A percentile compares a stretch with the other conserved stretches of the same genome.
phyloP scores from a whole-genome alignment of 2,329 filamentous ascomycete genomes.

The Penicillium sp. region DNA sequence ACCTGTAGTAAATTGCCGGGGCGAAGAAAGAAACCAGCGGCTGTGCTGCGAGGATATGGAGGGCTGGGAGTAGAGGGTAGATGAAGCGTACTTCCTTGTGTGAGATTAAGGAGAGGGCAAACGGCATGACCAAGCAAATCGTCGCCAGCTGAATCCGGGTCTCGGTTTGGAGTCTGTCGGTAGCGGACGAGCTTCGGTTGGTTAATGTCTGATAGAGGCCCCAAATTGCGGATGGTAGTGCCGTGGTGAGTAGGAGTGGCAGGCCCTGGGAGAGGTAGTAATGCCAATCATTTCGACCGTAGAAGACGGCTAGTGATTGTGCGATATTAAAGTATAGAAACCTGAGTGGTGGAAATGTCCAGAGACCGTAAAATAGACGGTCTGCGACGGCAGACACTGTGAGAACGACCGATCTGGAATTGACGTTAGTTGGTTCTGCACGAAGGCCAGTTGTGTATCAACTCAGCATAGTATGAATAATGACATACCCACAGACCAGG shows the following conservation, averaged over 20 bases:
- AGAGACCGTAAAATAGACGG: slow-evolving; percentile 77
- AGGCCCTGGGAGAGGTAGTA: slow-evolving; percentile 93
- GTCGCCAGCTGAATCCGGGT: slow-evolving; percentile 61
- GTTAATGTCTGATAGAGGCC: slow-evolving; percentile 63
- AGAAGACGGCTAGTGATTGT: slow-evolving; percentile 87
- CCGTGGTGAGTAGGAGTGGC: slow-evolving; percentile 82
- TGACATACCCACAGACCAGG: slow-evolving; percentile 59
- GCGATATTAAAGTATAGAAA: slow-evolving; percentile 91
- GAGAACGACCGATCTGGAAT: slow-evolving; percentile 60
- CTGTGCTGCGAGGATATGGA: slow-evolving; percentile 78
- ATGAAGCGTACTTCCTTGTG: slow-evolving; percentile 99
- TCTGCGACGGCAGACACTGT: slow-evolving; percentile 70
- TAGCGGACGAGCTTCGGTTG: slow-evolving; percentile 38
- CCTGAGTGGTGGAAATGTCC: slow-evolving; percentile 85
- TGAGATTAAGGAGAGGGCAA: slow-evolving; percentile 73
- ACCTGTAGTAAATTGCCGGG: slow-evolving; percentile 40
- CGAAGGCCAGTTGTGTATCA: not conserved
- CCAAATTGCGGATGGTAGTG: slow-evolving; percentile 73
- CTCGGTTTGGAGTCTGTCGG: slow-evolving; percentile 34
- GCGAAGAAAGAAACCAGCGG: slow-evolving; percentile 69
- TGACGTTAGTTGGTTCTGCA: slow-evolving; percentile 12
- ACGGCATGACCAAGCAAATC: slow-evolving; percentile 63
- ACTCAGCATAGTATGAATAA: not conserved
- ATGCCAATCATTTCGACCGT: slow-evolving; percentile 86
- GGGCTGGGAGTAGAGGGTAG: slow-evolving; percentile 84